phyloP scores from a whole-genome alignment of 768 basidiomycete genomes.

The Tubosaeta sp. region DNA sequence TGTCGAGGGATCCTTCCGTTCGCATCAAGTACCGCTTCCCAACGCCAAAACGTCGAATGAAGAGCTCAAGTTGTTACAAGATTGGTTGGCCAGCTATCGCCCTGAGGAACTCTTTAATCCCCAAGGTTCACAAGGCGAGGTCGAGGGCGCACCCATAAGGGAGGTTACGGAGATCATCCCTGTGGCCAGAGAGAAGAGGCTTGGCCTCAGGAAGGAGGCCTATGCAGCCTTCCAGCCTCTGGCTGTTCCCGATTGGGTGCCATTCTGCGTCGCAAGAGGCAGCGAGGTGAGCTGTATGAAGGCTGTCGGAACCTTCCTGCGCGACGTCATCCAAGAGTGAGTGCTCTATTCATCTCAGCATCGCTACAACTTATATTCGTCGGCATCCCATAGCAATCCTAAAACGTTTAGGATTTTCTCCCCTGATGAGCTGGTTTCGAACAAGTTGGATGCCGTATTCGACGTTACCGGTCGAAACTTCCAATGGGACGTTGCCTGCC shows the following conservation, averaged over 20 bases:
- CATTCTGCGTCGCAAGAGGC: constrained; percentile 48
- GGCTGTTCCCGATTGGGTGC: constrained; percentile 60
- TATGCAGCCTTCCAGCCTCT: constrained; percentile 62
- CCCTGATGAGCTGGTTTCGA: constrained; percentile 83
- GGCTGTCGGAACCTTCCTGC: constrained; percentile 52
- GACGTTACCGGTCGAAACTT: constrained; percentile 67
- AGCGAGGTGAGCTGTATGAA: constrained; percentile 76
- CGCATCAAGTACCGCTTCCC: constrained; percentile 89
- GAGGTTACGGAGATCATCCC: constrained; percentile 63
- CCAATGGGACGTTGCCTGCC: constrained; percentile 74
- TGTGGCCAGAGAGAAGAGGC: constrained; percentile 47
- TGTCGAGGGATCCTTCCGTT: constrained; percentile 76
- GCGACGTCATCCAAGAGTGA: constrained; percentile 52
- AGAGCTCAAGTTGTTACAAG: constrained; percentile 59
- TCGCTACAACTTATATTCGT: neutral
- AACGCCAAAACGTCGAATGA: constrained; percentile 57
- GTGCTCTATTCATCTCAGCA: constrained; percentile 13
- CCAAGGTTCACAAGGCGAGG: neutral
- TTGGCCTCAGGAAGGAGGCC: constrained; percentile 68
- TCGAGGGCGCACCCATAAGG: constrained; percentile 47
- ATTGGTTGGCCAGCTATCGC: constrained; percentile 73
- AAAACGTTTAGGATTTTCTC: constrained; percentile 83
- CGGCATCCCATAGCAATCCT: constrained; percentile 52
- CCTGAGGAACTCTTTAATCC: constrained; percentile 63
- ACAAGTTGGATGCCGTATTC: constrained; percentile 82